A percentile compares a stretch with the other conserved stretches of the same genome.
Conservation (phyloP, 495 filamentous ascomycete species). For the Melanomma pulvis-pyrius region DNA sequence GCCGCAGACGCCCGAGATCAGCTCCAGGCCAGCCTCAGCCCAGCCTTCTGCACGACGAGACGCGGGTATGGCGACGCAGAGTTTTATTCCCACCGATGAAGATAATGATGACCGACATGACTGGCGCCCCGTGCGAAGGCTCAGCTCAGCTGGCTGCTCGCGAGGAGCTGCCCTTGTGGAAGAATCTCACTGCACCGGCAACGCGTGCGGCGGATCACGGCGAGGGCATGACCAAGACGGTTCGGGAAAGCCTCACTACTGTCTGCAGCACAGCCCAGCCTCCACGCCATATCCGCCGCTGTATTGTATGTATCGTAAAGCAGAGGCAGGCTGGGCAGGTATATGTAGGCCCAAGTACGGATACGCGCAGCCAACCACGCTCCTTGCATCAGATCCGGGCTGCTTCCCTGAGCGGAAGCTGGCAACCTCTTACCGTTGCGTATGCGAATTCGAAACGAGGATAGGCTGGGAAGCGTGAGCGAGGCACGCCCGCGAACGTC, state of each 20-base stretch:
- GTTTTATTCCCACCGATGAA: slow-evolving; percentile 6
- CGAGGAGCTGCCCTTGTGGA: background rate
- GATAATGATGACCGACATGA: background rate
- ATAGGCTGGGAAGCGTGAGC: background rate
- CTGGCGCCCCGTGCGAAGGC: background rate
- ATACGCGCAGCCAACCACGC: slow-evolving; percentile 2
- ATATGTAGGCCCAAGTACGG: background rate
- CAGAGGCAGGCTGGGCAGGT: background rate
- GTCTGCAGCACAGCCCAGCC: background rate
- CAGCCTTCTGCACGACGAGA: background rate
- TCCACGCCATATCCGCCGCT: background rate
- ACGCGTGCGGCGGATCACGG: background rate
- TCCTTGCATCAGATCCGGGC: background rate
- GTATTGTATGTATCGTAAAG: background rate
- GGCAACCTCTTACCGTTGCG: background rate
- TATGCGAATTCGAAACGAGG: background rate
- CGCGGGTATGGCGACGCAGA: background rate
- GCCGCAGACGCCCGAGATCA: slow-evolving; percentile 1
- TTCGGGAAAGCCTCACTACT: slow-evolving; percentile 8
- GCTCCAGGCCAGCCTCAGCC: too few relatives aligned
- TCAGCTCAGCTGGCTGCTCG: background rate
- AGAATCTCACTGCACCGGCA: background rate
- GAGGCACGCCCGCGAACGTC: slow-evolving; percentile 6
- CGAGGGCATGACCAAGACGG: background rate
- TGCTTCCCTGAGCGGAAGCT: background rate